Evolutionary conservation across 2,329 filamentous ascomycete genomes (phyloP).

Genomic region (Trichoderma brevicompactum): DNA sequence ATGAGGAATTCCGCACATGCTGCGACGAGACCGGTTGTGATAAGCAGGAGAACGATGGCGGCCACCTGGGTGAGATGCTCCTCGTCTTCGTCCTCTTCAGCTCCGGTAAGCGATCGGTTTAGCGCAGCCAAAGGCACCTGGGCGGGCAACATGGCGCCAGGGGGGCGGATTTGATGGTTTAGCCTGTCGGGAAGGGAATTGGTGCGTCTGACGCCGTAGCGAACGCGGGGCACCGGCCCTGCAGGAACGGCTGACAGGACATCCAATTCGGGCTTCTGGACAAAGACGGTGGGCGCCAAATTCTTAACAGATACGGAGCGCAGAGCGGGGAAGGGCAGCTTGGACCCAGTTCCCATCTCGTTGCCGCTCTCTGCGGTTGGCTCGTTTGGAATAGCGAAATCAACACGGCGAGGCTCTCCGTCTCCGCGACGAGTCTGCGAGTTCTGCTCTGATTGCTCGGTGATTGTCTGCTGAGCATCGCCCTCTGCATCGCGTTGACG

Average conservation of each 20-base stretch:
- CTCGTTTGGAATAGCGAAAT: conserved; percentile 54
- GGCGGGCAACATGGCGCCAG: conserved; percentile 56
- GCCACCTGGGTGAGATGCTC: conserved; percentile 58
- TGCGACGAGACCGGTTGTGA: conserved; percentile 68
- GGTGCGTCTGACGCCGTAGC: conserved; percentile 71
- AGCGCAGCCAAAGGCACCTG: conserved; percentile 49
- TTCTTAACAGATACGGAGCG: conserved; percentile 68
- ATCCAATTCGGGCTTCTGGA: conserved; percentile 46
- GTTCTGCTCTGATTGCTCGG: conserved; percentile 32
- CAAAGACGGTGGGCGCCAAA: conserved; percentile 73
- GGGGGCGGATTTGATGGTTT: conserved; percentile 48
- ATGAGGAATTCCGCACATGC: conserved; percentile 73
- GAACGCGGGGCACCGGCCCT: conserved; percentile 59
- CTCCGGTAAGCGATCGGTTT: conserved; percentile 37
- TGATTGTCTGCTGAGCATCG: conserved; percentile 41
- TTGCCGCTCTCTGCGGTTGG: conserved; percentile 38
- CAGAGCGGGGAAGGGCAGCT: conserved; percentile 49
- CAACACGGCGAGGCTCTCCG: conserved; percentile 59
- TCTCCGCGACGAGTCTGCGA: conserved; percentile 31
- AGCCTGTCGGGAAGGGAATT: conserved; percentile 75
- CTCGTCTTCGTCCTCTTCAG: conserved; percentile 43
- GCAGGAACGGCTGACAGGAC: conserved; percentile 38
- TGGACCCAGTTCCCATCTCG: conserved; percentile 36
- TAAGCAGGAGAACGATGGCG: conserved; percentile 64
- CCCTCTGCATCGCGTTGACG: conserved; percentile 35